Evolutionary conservation across 768 basidiomycete species (phyloP), one percentile per base, ranked within the genome.

Genomic region (Trametes elegans): DNA sequence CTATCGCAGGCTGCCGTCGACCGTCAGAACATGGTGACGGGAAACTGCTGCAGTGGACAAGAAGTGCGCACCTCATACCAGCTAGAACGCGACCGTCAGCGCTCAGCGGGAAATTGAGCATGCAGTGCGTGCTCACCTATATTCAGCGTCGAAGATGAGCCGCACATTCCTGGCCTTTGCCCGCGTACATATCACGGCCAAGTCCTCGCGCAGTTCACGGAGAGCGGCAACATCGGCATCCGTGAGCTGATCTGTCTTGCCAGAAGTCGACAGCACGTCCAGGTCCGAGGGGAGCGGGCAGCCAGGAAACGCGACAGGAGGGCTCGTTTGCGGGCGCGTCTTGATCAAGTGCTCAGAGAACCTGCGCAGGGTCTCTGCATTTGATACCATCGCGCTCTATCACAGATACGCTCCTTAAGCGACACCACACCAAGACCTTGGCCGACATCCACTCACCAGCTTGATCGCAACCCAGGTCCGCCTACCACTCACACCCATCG

Each of bases 401-500:
- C 28, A 49, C 18, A 41, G 13, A 23, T 18, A 38, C 16, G 23
- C 44, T 50, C 41, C n/a, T n/a, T n/a, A n/a, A n/a, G n/a, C n/a
- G n/a, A n/a, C n/a, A n/a, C n/a, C n/a, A 34, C 3, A 18, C 16
- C 3, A n/a, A 43, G 36, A 27, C 18, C 36, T 32, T 41, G 63
- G 21, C 40, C 21, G 19, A 14, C 26, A 32, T 26, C 14, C 2
- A 62, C 85, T 55, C 59, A 87, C 89, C 54, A 95, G 74, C 70
- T 96, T 96, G 21, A 96, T 70, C 0, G 93, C 91, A 19, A 96
- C 85, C 83, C 90, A 92, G 0, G 88, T 91, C 58, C 81, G 76
- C 21, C 87, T 73, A 6, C 79, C 79, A 5, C 55, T 60, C 1
- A 55, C 36, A 50, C 49, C 47, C 57, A 29, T 26, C 23, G 60